phyloP scores from a whole-genome alignment of 352 stramenopile genomes.

The Pilasporangium apinafurcum region DNA sequence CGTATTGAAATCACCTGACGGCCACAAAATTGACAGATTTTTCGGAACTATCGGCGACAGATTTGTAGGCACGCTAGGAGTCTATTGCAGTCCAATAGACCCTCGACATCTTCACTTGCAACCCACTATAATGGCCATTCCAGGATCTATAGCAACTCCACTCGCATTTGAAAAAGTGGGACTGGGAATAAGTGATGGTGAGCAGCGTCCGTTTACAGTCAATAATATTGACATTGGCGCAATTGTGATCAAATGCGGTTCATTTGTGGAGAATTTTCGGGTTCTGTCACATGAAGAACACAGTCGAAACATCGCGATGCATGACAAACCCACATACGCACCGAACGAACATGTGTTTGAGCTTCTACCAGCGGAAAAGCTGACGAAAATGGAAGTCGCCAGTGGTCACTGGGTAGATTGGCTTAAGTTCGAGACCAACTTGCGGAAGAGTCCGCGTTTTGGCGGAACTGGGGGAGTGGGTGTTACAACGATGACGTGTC shows the following conservation, averaged over 20 bases:
- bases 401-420: constrained; percentile 50
- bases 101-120: not conserved
- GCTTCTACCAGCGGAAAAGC: constrained; percentile 24
- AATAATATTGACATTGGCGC: constrained; percentile 8
- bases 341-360: constrained; percentile 43
- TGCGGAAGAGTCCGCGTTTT: constrained; percentile 40
- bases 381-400: constrained; percentile 30
- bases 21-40: constrained; percentile 39
- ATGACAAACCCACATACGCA: constrained; percentile 6
- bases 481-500: constrained; percentile 16
- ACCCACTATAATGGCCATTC: not conserved
- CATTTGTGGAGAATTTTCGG: constrained; percentile 27
- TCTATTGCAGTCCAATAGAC: constrained; percentile 18
- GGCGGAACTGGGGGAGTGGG: constrained; percentile 23
- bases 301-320: constrained; percentile 3
- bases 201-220: constrained; percentile 5
- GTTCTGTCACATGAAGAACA: constrained; percentile 19
- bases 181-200: constrained; percentile 10
- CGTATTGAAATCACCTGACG: constrained; percentile 25
- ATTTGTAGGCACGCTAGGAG: constrained; percentile 41
- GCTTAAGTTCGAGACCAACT: constrained; percentile 35
- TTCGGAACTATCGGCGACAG: constrained; percentile 40
- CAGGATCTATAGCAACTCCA: constrained; percentile 11
- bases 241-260: constrained; percentile 25
- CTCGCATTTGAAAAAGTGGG: constrained; percentile 19